Conservation (phyloP, 2,329 filamentous ascomycete genomes). For the Aspergillus phoenicis region DNA sequence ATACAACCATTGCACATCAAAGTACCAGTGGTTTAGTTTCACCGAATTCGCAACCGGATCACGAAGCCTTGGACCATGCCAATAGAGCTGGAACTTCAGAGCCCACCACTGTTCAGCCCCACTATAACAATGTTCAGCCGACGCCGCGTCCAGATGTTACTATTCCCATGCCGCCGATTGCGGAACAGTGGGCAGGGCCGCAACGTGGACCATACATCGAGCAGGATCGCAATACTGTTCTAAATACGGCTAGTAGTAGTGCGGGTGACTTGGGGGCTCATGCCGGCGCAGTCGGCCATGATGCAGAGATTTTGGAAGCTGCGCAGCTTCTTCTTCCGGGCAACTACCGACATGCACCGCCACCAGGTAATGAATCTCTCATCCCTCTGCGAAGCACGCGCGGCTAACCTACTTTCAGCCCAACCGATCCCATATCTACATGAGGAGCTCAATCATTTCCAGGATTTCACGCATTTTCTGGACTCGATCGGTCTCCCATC, state of each 20-base stretch:
- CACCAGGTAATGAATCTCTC: constrained; percentile 6
- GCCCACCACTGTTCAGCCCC: constrained; percentile 23
- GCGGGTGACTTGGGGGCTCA: constrained; percentile 21
- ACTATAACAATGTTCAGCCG: constrained; percentile 6
- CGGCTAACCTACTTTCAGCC: constrained; percentile 19
- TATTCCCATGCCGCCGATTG: constrained; percentile 24
- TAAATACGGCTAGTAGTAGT: constrained; percentile 20
- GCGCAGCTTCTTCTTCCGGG: constrained; percentile 37
- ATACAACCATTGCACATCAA: constrained; percentile 37
- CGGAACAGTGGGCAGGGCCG: constrained; percentile 32
- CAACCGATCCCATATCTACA: constrained; percentile 34
- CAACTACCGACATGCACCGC: constrained; percentile 29
- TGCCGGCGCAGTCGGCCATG: constrained; percentile 29
- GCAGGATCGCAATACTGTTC: constrained; percentile 24
- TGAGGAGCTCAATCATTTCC: constrained; percentile 38
- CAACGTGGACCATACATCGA: constrained; percentile 31
- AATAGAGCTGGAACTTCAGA: constrained; percentile 20
- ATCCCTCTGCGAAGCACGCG: background rate
- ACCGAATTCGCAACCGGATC: constrained; percentile 33
- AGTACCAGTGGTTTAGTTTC: constrained; percentile 30
- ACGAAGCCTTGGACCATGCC: constrained; percentile 20
- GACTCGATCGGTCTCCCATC: constrained; percentile 39
- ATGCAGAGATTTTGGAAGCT: constrained; percentile 44
- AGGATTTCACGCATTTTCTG: constrained; percentile 41
- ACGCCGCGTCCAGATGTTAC: constrained; percentile 26